Evolutionary conservation across 371 early-diverging fungal genomes (phyloP).

Genomic region (Chytridium lagenaria): DNA sequence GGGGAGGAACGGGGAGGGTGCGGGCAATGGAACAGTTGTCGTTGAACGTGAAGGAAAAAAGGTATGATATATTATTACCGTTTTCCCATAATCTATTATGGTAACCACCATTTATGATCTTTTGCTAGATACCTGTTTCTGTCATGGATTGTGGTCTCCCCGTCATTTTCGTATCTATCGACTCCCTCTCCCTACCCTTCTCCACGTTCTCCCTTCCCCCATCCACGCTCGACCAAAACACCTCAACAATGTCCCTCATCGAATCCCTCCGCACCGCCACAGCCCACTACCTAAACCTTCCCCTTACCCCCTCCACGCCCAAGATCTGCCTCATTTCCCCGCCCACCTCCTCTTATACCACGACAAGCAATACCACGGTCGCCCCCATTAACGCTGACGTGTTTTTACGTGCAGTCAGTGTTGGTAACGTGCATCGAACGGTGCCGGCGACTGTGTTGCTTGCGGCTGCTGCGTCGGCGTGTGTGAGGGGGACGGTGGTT

Average conservation of each 20-base stretch:
- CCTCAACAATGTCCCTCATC: not conserved
- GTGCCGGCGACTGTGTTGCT: slow-evolving; percentile 22
- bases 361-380: not conserved
- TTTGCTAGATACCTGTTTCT: not conserved
- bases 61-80: not conserved
- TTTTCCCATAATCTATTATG: not conserved
- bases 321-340: slow-evolving; percentile 21
- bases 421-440: slow-evolving; percentile 27
- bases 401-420: slow-evolving; percentile 16
- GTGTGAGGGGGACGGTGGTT: slow-evolving; percentile 13
- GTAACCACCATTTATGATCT: not conserved
- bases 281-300: not conserved
- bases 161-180: slow-evolving; percentile 1
- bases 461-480: slow-evolving; percentile 20
- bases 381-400: slow-evolving; percentile 12
- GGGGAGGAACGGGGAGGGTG: too few species aligned
- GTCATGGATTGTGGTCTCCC: slow-evolving; percentile 26
- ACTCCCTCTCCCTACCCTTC: not conserved
- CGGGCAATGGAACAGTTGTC: slow-evolving; percentile 10
- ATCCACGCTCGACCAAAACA: not conserved
- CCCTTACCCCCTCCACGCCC: slow-evolving; percentile 19
- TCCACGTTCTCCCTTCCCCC: slow-evolving; percentile 15
- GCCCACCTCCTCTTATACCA: not conserved
- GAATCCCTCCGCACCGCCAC: not conserved
- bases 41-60: not conserved